Base-by-base conservation (phyloP, 805 yeast genomes). In the Teunomyces panamensis region DNA sequence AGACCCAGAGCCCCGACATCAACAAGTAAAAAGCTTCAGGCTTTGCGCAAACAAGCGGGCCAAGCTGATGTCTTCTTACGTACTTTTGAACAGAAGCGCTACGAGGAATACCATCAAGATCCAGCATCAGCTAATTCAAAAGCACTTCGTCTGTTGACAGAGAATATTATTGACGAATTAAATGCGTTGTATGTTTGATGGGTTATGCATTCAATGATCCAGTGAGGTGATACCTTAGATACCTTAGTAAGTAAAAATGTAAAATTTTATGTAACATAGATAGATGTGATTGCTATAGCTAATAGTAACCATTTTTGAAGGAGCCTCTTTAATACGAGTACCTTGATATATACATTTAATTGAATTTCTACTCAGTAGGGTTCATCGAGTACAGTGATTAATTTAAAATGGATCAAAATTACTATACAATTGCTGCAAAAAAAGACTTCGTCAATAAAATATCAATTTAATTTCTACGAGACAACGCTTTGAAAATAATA, bases 131-230 rank as follows among this genome's bases (percentile, higher is more conserved):
- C 35, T 9, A 14, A 37, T 24, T 37, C 34, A 7, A 44, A 35
- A 29, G 34, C 44, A 6, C 30, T 47, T 9, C 45, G 42, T 20
- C 11, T 39, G 9, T 44, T 47, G 30, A 32, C 43, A 6, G 50
- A 47, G n/a, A 39, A 42, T 20, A 34, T 47, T 4, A 9, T 43
- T 11, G 50, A 47, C 33, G 50, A 47, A 29, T 14, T 47, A 34
- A 44, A 44, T 27, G 10, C 34, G 9, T 44, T 44, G 27, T 27
- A 26, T 26, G 34, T 43, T 11, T 37, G 26, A 17, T 8, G 32
- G 24, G 24, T 20, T 20, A 20, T 20, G 24, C 24, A 20, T 4
- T 20, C 4, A 5, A 20, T 20, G 6, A 20, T 20, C 24, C 24
- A 20, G 24, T 20, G 24, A 30, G 32, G 10, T 30, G 4, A 6